phyloP scores from a whole-genome alignment of 1,139 yeast species.

The Casaregolazyma lundiana region DNA sequence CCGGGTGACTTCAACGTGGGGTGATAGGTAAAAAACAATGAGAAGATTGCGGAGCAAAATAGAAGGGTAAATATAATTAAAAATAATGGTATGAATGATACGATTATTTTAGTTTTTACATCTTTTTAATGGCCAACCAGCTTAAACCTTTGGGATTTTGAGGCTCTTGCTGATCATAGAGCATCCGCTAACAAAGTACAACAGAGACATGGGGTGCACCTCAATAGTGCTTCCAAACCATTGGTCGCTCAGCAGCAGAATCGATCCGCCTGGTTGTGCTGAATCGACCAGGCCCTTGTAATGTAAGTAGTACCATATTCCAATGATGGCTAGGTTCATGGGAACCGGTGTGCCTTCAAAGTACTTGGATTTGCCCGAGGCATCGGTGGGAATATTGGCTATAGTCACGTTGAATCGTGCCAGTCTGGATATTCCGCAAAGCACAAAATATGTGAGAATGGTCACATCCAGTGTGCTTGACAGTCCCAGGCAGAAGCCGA shows the following conservation, averaged over 20 bases:
- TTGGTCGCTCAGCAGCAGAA: conserved; percentile 43
- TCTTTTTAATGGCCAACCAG: too few relatives aligned
- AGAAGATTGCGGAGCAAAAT: neutral
- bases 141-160: conserved; percentile 80
- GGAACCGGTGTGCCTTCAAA: conserved; percentile 98
- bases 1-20: neutral
- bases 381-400: conserved; percentile 85
- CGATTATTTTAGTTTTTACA: neutral
- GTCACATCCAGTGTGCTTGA: conserved; percentile 77
- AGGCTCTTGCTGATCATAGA: conserved; percentile 88
- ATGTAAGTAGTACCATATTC: conserved; percentile 58
- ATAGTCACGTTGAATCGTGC: conserved; percentile 96
- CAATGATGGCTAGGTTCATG: conserved; percentile 71
- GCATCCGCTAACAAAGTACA: conserved; percentile 78
- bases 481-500: conserved; percentile 88
- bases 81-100: too few relatives aligned
- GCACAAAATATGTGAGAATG: conserved; percentile 74
- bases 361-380: conserved; percentile 68
- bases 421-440: conserved; percentile 88
- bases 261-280: conserved; percentile 61
- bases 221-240: conserved; percentile 39
- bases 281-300: conserved; percentile 44
- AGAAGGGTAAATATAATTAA: neutral
- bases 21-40: neutral
- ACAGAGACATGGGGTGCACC: conserved; percentile 63